Conservation (phyloP, 371 early-diverging fungal species). For the Syncephalastrum sp. region DNA sequence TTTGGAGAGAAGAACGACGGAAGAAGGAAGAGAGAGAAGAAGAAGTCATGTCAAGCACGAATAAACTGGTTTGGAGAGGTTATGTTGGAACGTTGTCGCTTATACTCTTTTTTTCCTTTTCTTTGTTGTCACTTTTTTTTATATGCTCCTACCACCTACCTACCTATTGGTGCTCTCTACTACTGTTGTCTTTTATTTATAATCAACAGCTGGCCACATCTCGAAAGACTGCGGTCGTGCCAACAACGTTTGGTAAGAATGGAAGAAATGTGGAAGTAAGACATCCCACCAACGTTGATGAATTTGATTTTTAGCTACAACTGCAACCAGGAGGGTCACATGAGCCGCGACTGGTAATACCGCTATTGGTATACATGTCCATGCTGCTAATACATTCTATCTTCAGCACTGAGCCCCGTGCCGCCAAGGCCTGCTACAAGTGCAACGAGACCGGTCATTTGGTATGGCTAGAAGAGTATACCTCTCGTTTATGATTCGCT, state of each 20-base stretch:
- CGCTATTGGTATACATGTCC: no score
- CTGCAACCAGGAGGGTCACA: conserved; percentile 59
- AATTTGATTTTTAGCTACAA: conserved; percentile 47
- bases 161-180: conserved; percentile 10
- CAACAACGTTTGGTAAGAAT: conserved; percentile 58
- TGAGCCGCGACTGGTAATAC: conserved; percentile 55
- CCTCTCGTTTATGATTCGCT: conserved; percentile 3
- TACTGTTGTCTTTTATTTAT: conserved; percentile 13
- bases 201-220: conserved; percentile 59
- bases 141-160: background rate
- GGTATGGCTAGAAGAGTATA: conserved; percentile 20
- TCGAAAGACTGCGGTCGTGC: conserved; percentile 59
- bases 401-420: conserved; percentile 56
- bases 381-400: background rate
- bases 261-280: background rate
- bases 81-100: background rate
- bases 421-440: conserved; percentile 59
- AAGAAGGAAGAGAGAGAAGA: no score
- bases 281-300: background rate
- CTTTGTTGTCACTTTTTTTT: conserved; percentile 2
- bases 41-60: background rate
- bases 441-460: conserved; percentile 62
- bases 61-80: conserved; percentile 6
- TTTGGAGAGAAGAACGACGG: no score
- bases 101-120: conserved; percentile 7